Base-by-base conservation (phyloP, 345 rosid genomes). In the Populus simonii region DNA sequence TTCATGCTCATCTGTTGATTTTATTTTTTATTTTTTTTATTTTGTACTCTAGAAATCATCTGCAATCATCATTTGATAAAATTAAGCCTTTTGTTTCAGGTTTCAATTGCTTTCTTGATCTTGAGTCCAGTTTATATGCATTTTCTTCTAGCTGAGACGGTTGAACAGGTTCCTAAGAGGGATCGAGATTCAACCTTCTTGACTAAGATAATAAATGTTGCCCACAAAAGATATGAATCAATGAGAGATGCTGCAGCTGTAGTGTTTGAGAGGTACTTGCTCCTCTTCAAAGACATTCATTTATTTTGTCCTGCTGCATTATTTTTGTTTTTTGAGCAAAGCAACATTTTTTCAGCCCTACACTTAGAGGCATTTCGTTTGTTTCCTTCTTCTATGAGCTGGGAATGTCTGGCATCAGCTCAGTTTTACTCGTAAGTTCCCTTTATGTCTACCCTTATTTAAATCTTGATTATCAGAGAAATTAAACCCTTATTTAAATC, bases 331-430 rank as follows among this genome's bases (percentile, higher is more conserved):
- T 31, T 12, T 72, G 43, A 62, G 33, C 15, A 55, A 7, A 38
- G 20, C 18, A 66, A 71, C 31, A 35, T 6, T 13, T 66, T 77
- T 80, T 82, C 92, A 89, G 92, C 74, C 84, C 83, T 57, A 80
- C 85, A 16, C 89, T 89, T 0, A 72, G 84, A 45, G 88, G 85
- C 73, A 85, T 89, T 79, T 79, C 90, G 13, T 27, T 84, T 18
- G 83, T 89, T 85, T 85, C 84, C 65, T 89, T 89, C 79, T 89
- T 89, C 80, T 89, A 87, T 69, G 81, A 87, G 78, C 62, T 89
- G 73, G 92, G 92, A 79, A 89, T 84, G 92, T 82, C 92, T 0
- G 89, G 92, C 55, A 85, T 89, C 85, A 85, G 39, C 53, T 57
- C 84, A 9, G 87, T 89, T 45, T 79, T 89, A 68, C 62, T 89